A percentile compares a stretch with the other conserved stretches of the same genome.
Conservation (phyloP, 768 basidiomycete genomes). For the Hemileccinum impolitum region DNA sequence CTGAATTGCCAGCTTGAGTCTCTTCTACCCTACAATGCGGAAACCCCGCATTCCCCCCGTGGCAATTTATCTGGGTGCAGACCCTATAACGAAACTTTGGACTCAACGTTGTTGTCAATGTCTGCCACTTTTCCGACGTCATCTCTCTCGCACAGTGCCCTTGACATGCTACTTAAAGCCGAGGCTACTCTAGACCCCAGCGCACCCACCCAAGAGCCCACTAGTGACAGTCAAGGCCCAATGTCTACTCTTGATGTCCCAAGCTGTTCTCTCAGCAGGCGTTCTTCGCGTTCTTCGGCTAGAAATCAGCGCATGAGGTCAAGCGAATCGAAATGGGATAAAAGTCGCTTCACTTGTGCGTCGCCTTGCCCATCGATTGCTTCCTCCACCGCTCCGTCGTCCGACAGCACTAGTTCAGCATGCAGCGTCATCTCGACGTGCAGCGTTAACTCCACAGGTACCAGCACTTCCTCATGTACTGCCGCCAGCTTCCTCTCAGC, state of each 20-base stretch:
- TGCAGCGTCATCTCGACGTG: conserved; percentile 26
- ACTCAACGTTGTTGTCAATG: conserved; percentile 22
- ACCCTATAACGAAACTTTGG: conserved; percentile 23
- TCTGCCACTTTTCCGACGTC: conserved; percentile 28
- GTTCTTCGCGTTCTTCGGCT: conserved; percentile 29
- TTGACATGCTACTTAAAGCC: conserved; percentile 33
- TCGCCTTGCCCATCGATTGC: conserved; percentile 28
- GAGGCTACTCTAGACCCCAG: conserved; percentile 21
- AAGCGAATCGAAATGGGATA: conserved; percentile 28
- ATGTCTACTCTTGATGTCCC: conserved; percentile 28
- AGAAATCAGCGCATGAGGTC: conserved; percentile 24
- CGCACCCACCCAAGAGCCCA: conserved; percentile 15
- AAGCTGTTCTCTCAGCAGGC: conserved; percentile 24
- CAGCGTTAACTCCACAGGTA: conserved; percentile 13
- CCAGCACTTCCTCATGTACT: conserved; percentile 13
- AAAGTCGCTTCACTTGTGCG: conserved; percentile 27
- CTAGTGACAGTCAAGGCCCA: conserved; percentile 13
- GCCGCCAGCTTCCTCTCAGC: conserved; percentile 17
- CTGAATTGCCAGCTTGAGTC: conserved; percentile 17
- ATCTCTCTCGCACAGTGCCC: conserved; percentile 29
- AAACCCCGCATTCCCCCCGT: conserved; percentile 28
- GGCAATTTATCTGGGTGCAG: conserved; percentile 22
- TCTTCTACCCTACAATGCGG: conserved; percentile 31
- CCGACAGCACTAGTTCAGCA: conserved; percentile 23
- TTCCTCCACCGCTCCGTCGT: conserved; percentile 20